Conservation (phyloP, 2,329 filamentous ascomycete genomes). For the Colletotrichum karsti region DNA sequence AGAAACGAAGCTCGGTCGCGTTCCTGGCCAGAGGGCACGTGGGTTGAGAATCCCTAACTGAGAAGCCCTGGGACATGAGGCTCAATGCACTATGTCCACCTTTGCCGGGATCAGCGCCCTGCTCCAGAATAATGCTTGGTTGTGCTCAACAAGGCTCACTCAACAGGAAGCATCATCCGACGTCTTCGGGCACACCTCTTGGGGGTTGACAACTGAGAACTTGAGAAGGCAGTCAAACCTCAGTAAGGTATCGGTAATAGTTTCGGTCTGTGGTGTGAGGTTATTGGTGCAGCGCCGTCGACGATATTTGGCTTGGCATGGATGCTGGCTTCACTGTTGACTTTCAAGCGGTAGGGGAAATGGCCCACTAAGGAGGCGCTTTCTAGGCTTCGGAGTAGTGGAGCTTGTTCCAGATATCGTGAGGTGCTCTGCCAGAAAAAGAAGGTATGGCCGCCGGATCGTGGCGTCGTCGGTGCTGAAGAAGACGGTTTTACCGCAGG, state of each 20-base stretch:
- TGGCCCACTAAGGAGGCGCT: background rate
- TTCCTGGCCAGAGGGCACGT: conserved; percentile 10
- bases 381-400: conserved; percentile 1
- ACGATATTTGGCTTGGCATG: background rate
- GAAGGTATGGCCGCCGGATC: conserved; percentile 17
- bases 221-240: no score
- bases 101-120: background rate
- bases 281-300: background rate
- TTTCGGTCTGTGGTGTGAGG: conserved; percentile 19
- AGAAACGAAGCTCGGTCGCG: conserved; percentile 12
- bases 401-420: conserved; percentile 16
- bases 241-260: no score
- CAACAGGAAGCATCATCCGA: background rate
- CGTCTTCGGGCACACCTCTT: background rate
- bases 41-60: background rate
- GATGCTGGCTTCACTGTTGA: background rate
- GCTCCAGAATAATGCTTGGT: background rate
- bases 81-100: conserved; percentile 13
- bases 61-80: conserved; percentile 1
- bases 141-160: background rate
- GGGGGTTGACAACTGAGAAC: no score
- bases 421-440: conserved; percentile 19
- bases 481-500: background rate
- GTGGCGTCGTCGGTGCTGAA: conserved; percentile 16
- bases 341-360: background rate